Conservation (phyloP, 1,284 basidiomycete genomes). For the Ceratobasidium sp. region DNA sequence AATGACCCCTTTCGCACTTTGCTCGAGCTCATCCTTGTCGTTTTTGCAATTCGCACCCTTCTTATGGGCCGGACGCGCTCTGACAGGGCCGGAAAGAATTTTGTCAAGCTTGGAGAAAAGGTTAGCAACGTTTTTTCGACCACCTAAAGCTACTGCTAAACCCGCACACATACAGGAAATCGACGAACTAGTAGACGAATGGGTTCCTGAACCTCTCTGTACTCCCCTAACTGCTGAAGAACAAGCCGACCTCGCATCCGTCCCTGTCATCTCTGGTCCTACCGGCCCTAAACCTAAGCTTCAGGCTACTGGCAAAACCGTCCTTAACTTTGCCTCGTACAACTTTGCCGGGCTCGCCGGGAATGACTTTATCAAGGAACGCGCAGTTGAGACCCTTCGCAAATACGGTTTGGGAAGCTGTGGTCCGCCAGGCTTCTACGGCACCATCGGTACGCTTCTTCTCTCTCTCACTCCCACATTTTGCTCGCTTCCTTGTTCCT, state of each 20-base stretch:
- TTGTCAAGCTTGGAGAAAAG: constrained; percentile 92
- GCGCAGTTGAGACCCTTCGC: constrained; percentile 87
- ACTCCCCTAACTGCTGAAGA: constrained; percentile 73
- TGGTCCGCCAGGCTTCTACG: constrained; percentile 98
- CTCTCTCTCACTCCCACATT: constrained; percentile 3
- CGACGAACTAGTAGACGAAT: constrained; percentile 96
- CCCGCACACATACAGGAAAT: constrained; percentile 78
- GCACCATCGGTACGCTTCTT: constrained; percentile 80
- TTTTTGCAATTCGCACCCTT: constrained; percentile 91
- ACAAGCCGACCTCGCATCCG: constrained; percentile 75
- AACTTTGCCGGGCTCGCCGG: constrained; percentile 95
- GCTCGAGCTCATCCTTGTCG: constrained; percentile 89
- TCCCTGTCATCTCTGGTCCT: constrained; percentile 86
- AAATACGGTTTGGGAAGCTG: constrained; percentile 97
- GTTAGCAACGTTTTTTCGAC: constrained; percentile 61
- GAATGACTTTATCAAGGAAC: constrained; percentile 88
- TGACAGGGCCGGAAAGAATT: constrained; percentile 88
- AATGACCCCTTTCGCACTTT: constrained; percentile 93
- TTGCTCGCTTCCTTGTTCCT: neutral
- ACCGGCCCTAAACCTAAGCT: constrained; percentile 88
- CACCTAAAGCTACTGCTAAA: neutral
- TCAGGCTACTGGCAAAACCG: constrained; percentile 79
- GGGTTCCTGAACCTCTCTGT: constrained; percentile 89
- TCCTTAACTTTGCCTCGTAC: constrained; percentile 89
- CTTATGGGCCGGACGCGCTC: constrained; percentile 91